Base-by-base conservation (phyloP, 1,139 yeast genomes). In the Geotrichum reessii region DNA sequence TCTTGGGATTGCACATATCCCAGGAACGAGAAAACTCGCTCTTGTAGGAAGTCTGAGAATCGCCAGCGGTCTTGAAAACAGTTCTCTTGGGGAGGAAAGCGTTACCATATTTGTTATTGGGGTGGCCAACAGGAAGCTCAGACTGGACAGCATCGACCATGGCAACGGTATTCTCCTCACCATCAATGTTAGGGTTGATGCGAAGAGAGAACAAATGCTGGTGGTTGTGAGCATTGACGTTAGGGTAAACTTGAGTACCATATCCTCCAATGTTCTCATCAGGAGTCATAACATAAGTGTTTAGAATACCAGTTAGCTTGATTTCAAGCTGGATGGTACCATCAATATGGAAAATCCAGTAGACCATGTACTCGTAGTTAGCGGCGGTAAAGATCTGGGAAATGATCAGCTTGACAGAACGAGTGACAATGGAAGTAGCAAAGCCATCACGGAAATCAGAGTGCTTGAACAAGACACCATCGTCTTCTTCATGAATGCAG, bases 341-440 rank as follows among this genome's bases (percentile, higher is more conserved):
- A 73, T 87, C 95, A 74, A 86, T 92, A 77, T 87, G 82, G 73
- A 87, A 84, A 63, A 79, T 82, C 91, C 91, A 87, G 78, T 87
- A 87, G 69, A 87, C 78, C 74, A 91, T 85, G 76, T 87, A 87
- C 75, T 87, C 95, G 72, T 87, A 87, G 78, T 87, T 87, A 52
- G 92, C 90, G 67, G 93, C 93, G 53, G 95, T 87, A 74, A 86
- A 87, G 70, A 87, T 85, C 74, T 87, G 93, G 27, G 92, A 85
- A 59, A 87, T 75, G 63, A 87, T 81, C 71, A 87, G 80, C 73
- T 81, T 84, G 66, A 86, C 85, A 59, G 89, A 87, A 75, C 95
- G 82, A 55, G 91, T 83, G 59, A 84, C 86, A 63, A 86, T 81
- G 46, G 87, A 82, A 57, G 93, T 86, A 64, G 83, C 85, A 75